Percentiles rank a stretch among this genome's conserved stretches.
Evolutionary conservation across 1,284 basidiomycete genomes (phyloP).

Genomic region (Wallemia ichthyophaga): DNA sequence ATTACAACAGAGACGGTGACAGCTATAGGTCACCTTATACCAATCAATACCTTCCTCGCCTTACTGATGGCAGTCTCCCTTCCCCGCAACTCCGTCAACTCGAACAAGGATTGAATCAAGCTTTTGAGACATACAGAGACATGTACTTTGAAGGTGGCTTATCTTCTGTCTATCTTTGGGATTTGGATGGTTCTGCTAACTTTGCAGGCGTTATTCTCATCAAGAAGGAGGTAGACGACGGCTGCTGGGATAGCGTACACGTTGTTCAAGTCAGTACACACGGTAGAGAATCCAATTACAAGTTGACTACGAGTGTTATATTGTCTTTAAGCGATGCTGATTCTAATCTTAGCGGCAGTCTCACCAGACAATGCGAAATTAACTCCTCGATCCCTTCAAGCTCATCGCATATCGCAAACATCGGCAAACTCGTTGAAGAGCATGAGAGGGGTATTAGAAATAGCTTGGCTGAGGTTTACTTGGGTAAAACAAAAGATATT

Average conservation of each 20-base stretch:
- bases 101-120: slow-evolving; percentile 75
- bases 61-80: slow-evolving; percentile 63
- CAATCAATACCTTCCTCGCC: slow-evolving; percentile 67
- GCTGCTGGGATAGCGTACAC: slow-evolving; percentile 93
- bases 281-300: slow-evolving; percentile 74
- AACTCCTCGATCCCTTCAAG: slow-evolving; percentile 48
- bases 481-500: slow-evolving; percentile 88
- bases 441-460: slow-evolving; percentile 98
- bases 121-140: slow-evolving; percentile 90
- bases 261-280: slow-evolving; percentile 82
- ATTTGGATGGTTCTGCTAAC: slow-evolving; percentile 41
- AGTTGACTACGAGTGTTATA: slow-evolving; percentile 91
- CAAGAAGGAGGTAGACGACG: slow-evolving; percentile 34
- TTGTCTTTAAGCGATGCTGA: slow-evolving; percentile 36
- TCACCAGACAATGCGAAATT: slow-evolving; percentile 72
- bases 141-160: slow-evolving; percentile 95
- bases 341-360: slow-evolving; percentile 66
- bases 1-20: slow-evolving; percentile 92
- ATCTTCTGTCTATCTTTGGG: slow-evolving; percentile 96
- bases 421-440: slow-evolving; percentile 82
- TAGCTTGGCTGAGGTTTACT: slow-evolving; percentile 83
- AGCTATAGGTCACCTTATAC: slow-evolving; percentile 94
- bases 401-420: slow-evolving; percentile 64
- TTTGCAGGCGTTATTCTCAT: slow-evolving; percentile 91
- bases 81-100: slow-evolving; percentile 57